Evolutionary conservation across 1,284 basidiomycete genomes (phyloP).

Genomic region (Leccinum fallax): DNA sequence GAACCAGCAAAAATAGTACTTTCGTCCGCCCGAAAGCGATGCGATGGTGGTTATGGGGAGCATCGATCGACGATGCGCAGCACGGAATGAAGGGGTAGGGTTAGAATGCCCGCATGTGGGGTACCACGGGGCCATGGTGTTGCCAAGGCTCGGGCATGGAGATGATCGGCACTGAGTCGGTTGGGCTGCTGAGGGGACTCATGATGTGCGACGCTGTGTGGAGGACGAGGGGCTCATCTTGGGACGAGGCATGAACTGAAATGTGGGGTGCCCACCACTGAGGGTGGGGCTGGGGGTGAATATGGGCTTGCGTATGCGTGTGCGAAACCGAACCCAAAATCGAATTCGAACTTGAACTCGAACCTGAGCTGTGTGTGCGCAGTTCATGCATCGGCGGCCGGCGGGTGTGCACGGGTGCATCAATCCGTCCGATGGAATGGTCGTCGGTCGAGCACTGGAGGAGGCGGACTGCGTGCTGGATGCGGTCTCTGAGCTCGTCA

Average conservation of each 20-base stretch:
- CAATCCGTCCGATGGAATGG: slow-evolving; percentile 1
- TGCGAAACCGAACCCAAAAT: background rate
- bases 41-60: background rate
- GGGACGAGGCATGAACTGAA: background rate
- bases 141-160: slow-evolving; percentile 32
- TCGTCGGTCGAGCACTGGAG: slow-evolving; percentile 27
- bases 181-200: slow-evolving; percentile 20
- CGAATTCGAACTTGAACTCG: background rate
- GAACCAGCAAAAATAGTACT: background rate
- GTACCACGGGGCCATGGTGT: background rate
- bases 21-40: background rate
- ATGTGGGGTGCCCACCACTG: background rate
- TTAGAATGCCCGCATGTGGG: slow-evolving; percentile 10
- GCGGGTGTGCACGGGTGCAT: slow-evolving; percentile 2
- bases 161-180: background rate
- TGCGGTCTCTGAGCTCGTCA: slow-evolving; percentile 47
- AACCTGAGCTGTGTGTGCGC: background rate
- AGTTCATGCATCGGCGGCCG: slow-evolving; percentile 16
- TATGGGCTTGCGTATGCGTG: background rate
- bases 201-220: slow-evolving; percentile 1
- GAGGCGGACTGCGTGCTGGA: slow-evolving; percentile 50
- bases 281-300: background rate
- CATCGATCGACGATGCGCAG: slow-evolving; percentile 20
- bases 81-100: background rate
- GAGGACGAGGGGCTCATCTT: slow-evolving; percentile 7